Base-by-base conservation (phyloP, 2,329 filamentous ascomycete species). In the Colletotrichum sp. region DNA sequence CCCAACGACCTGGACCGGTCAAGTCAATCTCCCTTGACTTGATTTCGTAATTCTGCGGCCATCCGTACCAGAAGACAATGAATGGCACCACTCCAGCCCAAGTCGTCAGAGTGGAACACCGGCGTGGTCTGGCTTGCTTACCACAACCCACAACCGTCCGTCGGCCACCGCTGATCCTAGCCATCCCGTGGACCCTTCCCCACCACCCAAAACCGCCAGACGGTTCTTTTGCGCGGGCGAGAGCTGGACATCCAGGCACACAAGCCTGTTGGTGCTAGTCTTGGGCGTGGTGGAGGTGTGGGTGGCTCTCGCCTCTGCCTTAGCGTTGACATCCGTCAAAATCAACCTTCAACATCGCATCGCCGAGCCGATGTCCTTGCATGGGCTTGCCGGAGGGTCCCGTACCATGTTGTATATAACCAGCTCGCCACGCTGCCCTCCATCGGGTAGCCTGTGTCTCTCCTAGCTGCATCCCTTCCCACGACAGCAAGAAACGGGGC, bases 321-420 rank as follows among this genome's bases (percentile, higher is more conserved):
- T 68, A 72, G 39, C 49, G 68, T 39, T 72, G 55, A 19, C 67
- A 74, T 61, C 39, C 36, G 25, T 49, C 55, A 62, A 63, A 34
- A 30, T n/a, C 49, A 59, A 72, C n/a, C 52, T 62, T 52, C 19
- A 30, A 55, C 19, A 39, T 59, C 39, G 29, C 70, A 61, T 76
- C 70, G 70, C 73, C 64, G 64, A 73, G 64, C 73, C 73, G 44
- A 76, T 65, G 70, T 57, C 49, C 57, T 32, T 73, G 19, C 64
- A 69, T 34, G 73, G 65, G 34, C 27, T 7, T n/a, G 61, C 25
- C 36, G 32, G 30, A 39, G 30, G 30, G 22, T 30, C 39, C 61
- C 63, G 63, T 55, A 55, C 22, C 61, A 44, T 2, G 19, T 6
- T 72, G 32, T 59, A 36, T 36, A 22, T 39, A 69, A 52, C 6